Base-by-base conservation (phyloP, 768 basidiomycete species). In the Antrodiella citrinella region DNA sequence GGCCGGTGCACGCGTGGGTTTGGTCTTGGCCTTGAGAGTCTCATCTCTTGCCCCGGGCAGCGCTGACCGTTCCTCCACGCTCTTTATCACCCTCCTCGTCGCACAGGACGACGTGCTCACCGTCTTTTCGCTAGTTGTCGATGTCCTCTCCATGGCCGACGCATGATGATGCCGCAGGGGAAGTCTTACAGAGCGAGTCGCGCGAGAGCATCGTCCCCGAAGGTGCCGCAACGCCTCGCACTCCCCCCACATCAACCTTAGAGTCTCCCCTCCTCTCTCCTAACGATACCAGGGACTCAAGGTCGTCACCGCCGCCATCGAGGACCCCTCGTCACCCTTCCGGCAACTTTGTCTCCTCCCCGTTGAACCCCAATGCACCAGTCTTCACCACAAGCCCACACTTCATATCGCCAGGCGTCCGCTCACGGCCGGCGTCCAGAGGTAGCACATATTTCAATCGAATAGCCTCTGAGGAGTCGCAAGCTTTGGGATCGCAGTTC, bases 281-380 rank as follows among this genome's bases (percentile, higher is more conserved):
- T 43, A 35, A 35, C 30, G 41, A 43, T 10, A n/a, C 7, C n/a
- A 7, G 18, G 21, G 53, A 51, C 52, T 47, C 54, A 51, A 44
- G 57, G 26, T 30, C 55, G 23, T 49, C 59, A 12, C 47, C 45
- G 23, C 47, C 52, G 30, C 50, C 45, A 24, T 47, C 58, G 15
- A 58, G 63, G 41, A 64, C 58, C 40, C 62, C 69, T 23, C 30
- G 30, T 15, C 51, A 58, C 9, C 46, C 67, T 22, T 45, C 57
- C 48, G 55, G 55, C 46, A 65, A 54, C 47, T 77, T 77, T 57
- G 66, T 73, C 39, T 73, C 78, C 22, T 79, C 78, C 4, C 78
- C 79, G 1, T 67, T 80, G 44, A 79, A 80, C 49, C 76, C 78
- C 18, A 69, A 70, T 53, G 61, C 65, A 44, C 30, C 30, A 7